Conservation (phyloP, 257 asterid genomes). For the Solanum dulcamara region DNA sequence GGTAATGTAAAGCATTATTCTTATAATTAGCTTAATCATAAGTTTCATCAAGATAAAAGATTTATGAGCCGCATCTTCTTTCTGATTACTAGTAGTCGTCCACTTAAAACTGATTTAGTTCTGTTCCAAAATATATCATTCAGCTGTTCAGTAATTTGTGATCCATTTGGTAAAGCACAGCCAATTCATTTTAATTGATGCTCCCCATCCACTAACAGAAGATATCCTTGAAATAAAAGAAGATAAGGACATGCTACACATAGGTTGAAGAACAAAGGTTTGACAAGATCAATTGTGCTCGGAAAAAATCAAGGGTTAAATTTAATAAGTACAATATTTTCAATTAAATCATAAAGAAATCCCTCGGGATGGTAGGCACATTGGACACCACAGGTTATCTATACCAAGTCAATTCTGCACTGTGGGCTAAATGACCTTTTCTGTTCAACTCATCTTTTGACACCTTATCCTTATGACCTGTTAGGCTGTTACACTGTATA, state of each 20-base stretch:
- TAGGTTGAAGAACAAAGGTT: background rate
- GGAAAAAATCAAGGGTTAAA: background rate
- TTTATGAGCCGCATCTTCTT: background rate
- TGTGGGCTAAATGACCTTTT: background rate
- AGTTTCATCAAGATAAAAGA: background rate
- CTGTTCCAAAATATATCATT: background rate
- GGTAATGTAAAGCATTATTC: background rate
- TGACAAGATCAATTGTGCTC: background rate
- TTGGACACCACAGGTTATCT: background rate
- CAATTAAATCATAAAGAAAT: background rate
- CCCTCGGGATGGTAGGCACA: background rate
- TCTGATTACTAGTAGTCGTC: background rate
- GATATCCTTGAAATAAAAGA: background rate
- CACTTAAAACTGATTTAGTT: background rate
- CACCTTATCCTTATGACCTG: background rate
- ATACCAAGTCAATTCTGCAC: background rate
- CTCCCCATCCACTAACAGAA: background rate
- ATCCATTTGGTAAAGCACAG: background rate
- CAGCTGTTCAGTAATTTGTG: background rate
- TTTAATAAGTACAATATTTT: background rate
- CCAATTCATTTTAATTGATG: background rate
- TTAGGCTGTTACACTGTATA: background rate
- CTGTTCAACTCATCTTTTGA: background rate
- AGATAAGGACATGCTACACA: background rate
- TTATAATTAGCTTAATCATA: background rate